phyloP scores from a whole-genome alignment of 768 basidiomycete species.

The Obba rivulosa region DNA sequence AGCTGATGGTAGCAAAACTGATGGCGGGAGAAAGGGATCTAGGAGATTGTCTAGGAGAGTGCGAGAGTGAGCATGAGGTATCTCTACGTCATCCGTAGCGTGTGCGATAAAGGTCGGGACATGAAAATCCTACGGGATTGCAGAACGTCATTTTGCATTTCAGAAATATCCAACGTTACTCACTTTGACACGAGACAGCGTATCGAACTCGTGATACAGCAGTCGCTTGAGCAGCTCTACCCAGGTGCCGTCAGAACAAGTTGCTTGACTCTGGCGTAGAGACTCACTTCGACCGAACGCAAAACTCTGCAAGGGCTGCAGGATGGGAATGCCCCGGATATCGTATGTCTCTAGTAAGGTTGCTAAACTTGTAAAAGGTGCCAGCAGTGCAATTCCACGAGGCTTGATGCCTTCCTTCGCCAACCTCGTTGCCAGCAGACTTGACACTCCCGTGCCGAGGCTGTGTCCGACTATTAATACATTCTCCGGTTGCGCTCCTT shows the following conservation, averaged over 20 bases:
- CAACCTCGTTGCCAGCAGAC: constrained; percentile 35
- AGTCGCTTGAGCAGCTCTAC: constrained; percentile 51
- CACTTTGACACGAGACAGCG: constrained; percentile 56
- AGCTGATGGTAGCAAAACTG: constrained; percentile 32
- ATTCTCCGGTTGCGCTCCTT: constrained; percentile 51
- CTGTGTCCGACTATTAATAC: constrained; percentile 83
- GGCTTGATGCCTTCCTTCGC: constrained; percentile 34
- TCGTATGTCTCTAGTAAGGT: constrained; percentile 63
- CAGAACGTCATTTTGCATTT: neutral
- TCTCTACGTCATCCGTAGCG: constrained; percentile 69
- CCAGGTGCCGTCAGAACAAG: neutral
- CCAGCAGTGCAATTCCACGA: constrained; percentile 36
- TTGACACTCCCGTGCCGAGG: constrained; percentile 77
- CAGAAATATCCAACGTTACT: constrained; percentile 14
- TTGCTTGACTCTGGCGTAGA: neutral
- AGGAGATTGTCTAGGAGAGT: constrained; percentile 64
- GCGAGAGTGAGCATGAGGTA: constrained; percentile 64
- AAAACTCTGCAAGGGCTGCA: constrained; percentile 63
- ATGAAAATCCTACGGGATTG: constrained; percentile 49
- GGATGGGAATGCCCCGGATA: constrained; percentile 63
- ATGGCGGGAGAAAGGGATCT: constrained; percentile 53
- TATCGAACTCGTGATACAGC: constrained; percentile 56
- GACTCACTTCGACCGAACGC: constrained; percentile 61
- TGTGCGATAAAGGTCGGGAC: constrained; percentile 70
- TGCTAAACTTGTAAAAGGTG: constrained; percentile 31